Evolutionary conservation across 129 eudicot species (phyloP).

Genomic region (Flaveria trinervia): DNA sequence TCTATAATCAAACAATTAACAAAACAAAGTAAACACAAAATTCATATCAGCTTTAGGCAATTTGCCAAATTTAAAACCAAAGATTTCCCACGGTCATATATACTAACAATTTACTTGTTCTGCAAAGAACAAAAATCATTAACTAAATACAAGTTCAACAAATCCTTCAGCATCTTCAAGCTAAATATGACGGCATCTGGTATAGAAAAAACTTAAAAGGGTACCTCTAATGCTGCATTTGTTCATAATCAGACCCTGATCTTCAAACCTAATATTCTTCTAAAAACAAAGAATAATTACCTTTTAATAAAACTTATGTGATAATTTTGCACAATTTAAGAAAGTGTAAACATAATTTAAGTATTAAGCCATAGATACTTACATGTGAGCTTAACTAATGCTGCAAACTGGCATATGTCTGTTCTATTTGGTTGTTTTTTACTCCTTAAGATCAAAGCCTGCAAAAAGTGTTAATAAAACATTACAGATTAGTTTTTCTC

Average conservation of each 20-base stretch:
- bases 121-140: neutral
- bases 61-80: neutral
- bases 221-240: neutral
- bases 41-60: too few relatives aligned
- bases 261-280: neutral
- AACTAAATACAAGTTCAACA: neutral
- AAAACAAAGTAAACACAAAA: neutral
- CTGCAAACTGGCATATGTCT: constrained; percentile 64
- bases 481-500: neutral
- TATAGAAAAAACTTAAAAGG: neutral
- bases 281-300: neutral
- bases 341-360: neutral
- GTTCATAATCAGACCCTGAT: neutral
- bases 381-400: constrained; percentile 53
- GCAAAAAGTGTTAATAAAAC: constrained; percentile 24
- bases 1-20: neutral
- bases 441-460: constrained; percentile 78
- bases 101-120: neutral
- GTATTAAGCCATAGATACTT: constrained; percentile 9
- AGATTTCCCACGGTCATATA: neutral
- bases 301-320: neutral
- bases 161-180: neutral
- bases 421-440: constrained; percentile 39
- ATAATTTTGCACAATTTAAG: neutral
- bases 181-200: neutral